These are phyloP conservation scores for Colletotrichum theobromicola DNA, from an alignment of 2,329 filamentous ascomycete species.

Conservation along the genomic window DNA sequence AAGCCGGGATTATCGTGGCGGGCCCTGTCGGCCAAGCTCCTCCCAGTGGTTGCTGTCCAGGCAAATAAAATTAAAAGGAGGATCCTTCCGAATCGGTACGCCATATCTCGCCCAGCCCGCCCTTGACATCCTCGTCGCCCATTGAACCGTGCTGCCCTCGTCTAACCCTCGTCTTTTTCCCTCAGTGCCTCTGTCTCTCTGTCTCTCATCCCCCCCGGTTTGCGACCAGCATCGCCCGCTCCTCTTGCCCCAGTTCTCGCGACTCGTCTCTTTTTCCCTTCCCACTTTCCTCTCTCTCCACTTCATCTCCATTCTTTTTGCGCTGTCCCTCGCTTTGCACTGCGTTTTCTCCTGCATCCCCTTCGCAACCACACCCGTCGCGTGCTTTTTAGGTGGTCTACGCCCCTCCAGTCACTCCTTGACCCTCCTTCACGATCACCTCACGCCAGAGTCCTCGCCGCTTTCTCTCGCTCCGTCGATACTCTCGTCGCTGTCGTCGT, in stretches of 20 bases:
- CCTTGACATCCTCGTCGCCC: not conserved
- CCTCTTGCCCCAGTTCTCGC: not conserved
- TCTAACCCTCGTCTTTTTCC: not conserved
- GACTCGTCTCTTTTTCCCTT: slow-evolving; percentile 5
- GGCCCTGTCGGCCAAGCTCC: slow-evolving; percentile 2
- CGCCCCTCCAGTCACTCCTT: slow-evolving; percentile 19
- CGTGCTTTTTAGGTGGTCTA: slow-evolving; percentile 15
- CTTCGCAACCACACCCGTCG: not conserved
- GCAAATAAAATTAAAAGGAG: slow-evolving; percentile 22
- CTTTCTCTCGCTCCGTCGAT: not conserved
- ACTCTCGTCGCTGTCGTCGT: slow-evolving; percentile 8
- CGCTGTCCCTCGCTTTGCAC: slow-evolving; percentile 11
- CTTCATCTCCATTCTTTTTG: slow-evolving; percentile 20
- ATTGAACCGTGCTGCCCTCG: slow-evolving; percentile 7
- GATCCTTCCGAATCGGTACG: slow-evolving; percentile 18
- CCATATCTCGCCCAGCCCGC: not conserved
- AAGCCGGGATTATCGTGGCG: slow-evolving; percentile 4
- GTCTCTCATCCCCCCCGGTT: not conserved
- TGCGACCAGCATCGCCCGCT: not conserved
- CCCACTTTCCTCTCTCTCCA: slow-evolving; percentile 13
- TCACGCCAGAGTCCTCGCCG: slow-evolving; percentile 7
- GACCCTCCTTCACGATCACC: not conserved
- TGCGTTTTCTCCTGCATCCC: slow-evolving; percentile 10
- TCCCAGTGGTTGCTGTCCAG: slow-evolving; percentile 1
- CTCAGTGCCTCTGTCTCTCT: not conserved